Percentiles rank a stretch among this genome's conserved stretches.
Evolutionary conservation across 2,329 filamentous ascomycete species (phyloP).

Genomic region (Colletotrichum scovillei): DNA sequence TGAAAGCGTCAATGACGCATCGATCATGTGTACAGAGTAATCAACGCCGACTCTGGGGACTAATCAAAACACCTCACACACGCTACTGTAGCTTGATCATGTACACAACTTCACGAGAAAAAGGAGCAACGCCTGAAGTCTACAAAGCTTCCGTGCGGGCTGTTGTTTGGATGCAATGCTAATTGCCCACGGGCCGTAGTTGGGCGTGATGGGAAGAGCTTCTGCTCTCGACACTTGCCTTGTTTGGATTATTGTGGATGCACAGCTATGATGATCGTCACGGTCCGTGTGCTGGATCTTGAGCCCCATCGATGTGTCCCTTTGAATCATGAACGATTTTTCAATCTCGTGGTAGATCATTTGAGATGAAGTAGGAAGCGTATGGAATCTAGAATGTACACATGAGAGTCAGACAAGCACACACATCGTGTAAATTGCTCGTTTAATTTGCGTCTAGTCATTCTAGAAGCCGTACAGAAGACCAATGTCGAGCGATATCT

Average conservation of each 20-base stretch:
- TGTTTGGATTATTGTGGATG: background rate
- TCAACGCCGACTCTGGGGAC: background rate
- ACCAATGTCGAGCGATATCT: background rate
- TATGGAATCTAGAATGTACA: background rate
- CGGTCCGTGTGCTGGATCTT: background rate
- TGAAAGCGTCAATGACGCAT: background rate
- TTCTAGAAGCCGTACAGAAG: background rate
- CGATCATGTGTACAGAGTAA: background rate
- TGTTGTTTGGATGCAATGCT: background rate
- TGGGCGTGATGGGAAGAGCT: background rate
- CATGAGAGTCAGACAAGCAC: background rate
- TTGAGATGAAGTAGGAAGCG: background rate
- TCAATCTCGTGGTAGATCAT: background rate
- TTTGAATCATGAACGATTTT: background rate
- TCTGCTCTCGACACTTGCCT: background rate
- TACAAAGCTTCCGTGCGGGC: background rate
- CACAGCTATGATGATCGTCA: background rate
- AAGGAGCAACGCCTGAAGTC: background rate
- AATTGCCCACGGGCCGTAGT: background rate
- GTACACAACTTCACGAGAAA: background rate
- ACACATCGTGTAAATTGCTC: background rate
- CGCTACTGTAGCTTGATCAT: background rate
- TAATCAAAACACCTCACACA: too few relatives aligned
- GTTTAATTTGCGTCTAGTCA: background rate
- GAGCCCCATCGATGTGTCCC: background rate